phyloP scores from a whole-genome alignment of 495 filamentous ascomycete genomes.

The Aspergillus carlsbadensis region DNA sequence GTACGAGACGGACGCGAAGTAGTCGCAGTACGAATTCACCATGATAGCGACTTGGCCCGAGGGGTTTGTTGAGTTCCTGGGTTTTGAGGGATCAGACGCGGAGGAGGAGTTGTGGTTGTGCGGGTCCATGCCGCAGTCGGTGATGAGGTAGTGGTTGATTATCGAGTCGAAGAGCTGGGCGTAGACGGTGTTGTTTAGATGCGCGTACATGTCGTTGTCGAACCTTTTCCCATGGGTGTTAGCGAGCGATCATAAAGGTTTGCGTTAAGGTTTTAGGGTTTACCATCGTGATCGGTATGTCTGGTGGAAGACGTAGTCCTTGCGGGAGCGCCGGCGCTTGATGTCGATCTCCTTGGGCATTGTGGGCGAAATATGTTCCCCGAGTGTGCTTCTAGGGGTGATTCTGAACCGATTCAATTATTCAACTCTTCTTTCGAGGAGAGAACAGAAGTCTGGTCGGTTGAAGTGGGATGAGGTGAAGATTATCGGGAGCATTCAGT shows the following conservation, averaged over 20 bases:
- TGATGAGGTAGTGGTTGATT: slow-evolving; percentile 85
- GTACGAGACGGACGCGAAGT: slow-evolving; percentile 80
- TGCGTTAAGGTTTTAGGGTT: slow-evolving; percentile 6
- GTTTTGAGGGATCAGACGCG: neutral
- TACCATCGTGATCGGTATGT: slow-evolving; percentile 91
- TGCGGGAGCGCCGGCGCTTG: slow-evolving; percentile 60
- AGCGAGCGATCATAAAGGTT: neutral
- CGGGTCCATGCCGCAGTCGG: slow-evolving; percentile 73
- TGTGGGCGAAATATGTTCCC: neutral
- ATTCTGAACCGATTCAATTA: too few species aligned
- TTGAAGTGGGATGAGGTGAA: neutral
- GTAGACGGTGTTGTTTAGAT: slow-evolving; percentile 84
- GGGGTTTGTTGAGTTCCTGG: neutral
- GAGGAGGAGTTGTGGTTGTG: slow-evolving; percentile 34
- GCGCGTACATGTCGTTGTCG: slow-evolving; percentile 96
- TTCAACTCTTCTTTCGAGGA: too few species aligned
- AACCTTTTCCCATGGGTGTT: slow-evolving; percentile 53
- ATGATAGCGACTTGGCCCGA: slow-evolving; percentile 70
- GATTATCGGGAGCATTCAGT: neutral
- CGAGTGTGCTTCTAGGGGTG: too few species aligned
- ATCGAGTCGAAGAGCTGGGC: slow-evolving; percentile 82
- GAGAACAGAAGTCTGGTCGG: too few species aligned
- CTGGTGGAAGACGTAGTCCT: slow-evolving; percentile 76
- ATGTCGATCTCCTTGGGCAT: slow-evolving; percentile 45
- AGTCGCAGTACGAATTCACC: slow-evolving; percentile 79